A percentile compares a stretch with the other conserved stretches of the same genome.
Evolutionary conservation across 768 basidiomycete genomes (phyloP).

Genomic region (Tulasnella sp.): DNA sequence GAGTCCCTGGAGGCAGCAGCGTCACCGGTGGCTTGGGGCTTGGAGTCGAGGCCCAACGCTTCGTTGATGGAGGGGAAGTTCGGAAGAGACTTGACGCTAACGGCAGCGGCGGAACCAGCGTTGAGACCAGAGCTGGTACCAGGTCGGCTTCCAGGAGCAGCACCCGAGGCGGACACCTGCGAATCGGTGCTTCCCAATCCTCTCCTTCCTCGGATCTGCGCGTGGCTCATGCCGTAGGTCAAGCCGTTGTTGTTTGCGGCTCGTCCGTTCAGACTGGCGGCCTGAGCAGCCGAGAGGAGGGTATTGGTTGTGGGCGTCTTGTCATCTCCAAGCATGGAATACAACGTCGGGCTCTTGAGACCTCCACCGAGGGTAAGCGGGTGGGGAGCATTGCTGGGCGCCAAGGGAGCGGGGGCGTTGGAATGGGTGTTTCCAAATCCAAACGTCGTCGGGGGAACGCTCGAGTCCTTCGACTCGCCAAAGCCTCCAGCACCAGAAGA

Average conservation of each 20-base stretch:
- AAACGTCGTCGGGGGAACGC: conserved; percentile 41
- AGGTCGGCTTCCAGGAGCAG: background rate
- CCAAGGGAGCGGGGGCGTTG: background rate
- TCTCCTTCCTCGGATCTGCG: conserved; percentile 21
- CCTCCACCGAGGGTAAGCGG: conserved; percentile 25
- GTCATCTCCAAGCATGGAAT: conserved; percentile 57
- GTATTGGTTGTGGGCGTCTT: conserved; percentile 83
- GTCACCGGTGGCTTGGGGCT: conserved; percentile 64
- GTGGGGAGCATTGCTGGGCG: conserved; percentile 11
- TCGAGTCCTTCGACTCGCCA: conserved; percentile 48
- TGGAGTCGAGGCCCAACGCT: conserved; percentile 23
- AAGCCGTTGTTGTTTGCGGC: background rate
- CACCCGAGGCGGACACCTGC: background rate
- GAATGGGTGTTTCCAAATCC: conserved; percentile 13
- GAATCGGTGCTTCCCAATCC: background rate
- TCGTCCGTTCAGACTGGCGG: conserved; percentile 51
- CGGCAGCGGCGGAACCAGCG: background rate
- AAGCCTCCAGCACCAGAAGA: conserved; percentile 58
- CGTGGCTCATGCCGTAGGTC: background rate
- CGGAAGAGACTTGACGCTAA: conserved; percentile 8
- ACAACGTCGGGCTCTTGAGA: conserved; percentile 51
- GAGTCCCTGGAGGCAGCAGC: conserved; percentile 40
- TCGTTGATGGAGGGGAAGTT: conserved; percentile 28
- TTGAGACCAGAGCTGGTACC: background rate
- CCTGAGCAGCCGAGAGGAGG: conserved; percentile 72